phyloP scores from a whole-genome alignment of 2,329 filamentous ascomycete genomes.

The Claviceps cyperi region DNA sequence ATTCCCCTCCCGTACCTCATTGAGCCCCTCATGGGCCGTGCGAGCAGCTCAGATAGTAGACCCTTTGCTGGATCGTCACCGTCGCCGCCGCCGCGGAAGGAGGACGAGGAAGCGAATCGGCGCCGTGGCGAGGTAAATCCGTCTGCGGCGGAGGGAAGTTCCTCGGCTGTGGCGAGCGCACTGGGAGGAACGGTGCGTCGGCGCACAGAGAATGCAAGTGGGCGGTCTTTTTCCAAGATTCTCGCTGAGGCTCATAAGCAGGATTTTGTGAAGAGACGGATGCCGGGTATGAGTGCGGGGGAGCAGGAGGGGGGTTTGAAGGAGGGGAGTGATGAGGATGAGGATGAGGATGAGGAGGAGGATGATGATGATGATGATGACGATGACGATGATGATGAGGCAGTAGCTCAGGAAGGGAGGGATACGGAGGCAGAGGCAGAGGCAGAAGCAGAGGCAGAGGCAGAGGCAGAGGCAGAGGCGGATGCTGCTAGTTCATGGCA shows the following conservation, averaged over 20 bases:
- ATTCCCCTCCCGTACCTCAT: constrained; percentile 71
- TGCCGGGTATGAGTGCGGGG: constrained; percentile 12
- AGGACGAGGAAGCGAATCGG: constrained; percentile 9
- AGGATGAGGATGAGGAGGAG: constrained; percentile 18
- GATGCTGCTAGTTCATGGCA: constrained; percentile 7
- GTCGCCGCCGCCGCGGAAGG: no score
- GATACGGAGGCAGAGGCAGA: constrained; percentile 4
- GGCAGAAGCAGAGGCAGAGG: constrained; percentile 4
- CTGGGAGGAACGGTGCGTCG: constrained; percentile 14
- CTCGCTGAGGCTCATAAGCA: constrained; percentile 74
- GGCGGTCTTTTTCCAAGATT: constrained; percentile 40
- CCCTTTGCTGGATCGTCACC: no score
- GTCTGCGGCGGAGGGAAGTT: constrained; percentile 6
- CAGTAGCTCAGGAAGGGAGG: not conserved
- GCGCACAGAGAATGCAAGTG: constrained; percentile 17
- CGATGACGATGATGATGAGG: not conserved
- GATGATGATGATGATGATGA: constrained; percentile 7
- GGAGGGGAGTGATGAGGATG: constrained; percentile 19
- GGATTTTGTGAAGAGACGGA: constrained; percentile 74
- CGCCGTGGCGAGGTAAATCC: constrained; percentile 3
- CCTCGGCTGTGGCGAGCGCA: constrained; percentile 11
- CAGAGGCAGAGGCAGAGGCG: constrained; percentile 3
- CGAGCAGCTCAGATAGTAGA: constrained; percentile 22
- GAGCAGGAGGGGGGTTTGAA: constrained; percentile 13
- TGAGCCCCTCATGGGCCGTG: constrained; percentile 30